Evolutionary conservation across 768 basidiomycete genomes (phyloP).

Genomic region (Mrakia frigida): DNA sequence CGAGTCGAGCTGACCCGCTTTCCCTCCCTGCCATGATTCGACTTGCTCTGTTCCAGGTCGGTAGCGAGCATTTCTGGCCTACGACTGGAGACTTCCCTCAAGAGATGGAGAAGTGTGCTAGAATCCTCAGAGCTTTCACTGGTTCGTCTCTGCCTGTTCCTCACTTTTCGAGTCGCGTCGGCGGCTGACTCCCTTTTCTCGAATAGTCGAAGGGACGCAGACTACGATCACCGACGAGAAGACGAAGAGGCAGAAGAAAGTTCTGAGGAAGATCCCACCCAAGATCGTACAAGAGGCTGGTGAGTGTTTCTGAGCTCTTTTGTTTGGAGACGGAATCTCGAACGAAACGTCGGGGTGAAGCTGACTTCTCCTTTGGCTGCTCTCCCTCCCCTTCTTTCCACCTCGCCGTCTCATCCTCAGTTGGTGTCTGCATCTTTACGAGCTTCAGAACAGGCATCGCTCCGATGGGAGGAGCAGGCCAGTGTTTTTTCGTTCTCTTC

Average conservation of each 20-base stretch:
- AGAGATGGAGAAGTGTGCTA: conserved; percentile 44
- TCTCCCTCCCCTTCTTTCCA: background rate
- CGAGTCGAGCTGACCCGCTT: no score
- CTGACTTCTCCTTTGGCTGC: background rate
- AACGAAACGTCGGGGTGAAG: background rate
- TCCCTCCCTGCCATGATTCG: no score
- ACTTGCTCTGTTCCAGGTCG: conserved; percentile 34
- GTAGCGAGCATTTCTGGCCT: conserved; percentile 44
- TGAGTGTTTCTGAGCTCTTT: no score
- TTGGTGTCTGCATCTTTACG: conserved; percentile 44
- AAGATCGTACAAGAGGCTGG: conserved; percentile 11
- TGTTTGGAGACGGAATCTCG: no score
- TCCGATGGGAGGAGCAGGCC: conserved; percentile 43
- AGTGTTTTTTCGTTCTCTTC: background rate
- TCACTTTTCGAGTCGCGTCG: background rate
- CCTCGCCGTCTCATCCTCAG: background rate
- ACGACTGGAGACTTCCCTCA: conserved; percentile 38
- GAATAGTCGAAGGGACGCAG: conserved; percentile 33
- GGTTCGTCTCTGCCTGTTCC: conserved; percentile 32
- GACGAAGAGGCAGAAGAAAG: conserved; percentile 35
- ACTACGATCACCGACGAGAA: conserved; percentile 31
- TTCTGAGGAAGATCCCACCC: conserved; percentile 45
- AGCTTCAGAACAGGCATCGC: conserved; percentile 42
- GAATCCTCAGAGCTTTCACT: conserved; percentile 43
- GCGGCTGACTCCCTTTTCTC: background rate